These are phyloP conservation scores for Saccharum officinarum DNA, from an alignment of 176 grass and related monocot genomes.

Conservation along the genomic window DNA sequence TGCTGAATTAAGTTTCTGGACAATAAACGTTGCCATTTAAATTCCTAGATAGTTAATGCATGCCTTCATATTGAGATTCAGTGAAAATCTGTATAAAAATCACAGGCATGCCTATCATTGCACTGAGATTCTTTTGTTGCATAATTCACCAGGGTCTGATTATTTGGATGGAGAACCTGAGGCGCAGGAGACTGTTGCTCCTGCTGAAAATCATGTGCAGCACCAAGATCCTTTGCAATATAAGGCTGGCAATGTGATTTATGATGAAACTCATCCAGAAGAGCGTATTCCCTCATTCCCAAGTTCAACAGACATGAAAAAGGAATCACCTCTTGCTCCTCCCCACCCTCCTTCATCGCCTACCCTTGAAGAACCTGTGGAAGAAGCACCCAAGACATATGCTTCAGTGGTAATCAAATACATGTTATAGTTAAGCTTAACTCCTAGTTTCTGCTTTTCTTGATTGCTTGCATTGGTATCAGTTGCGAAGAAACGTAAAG, in stretches of 20 bases:
- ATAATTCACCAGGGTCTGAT: constrained; percentile 48
- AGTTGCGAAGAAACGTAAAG: constrained; percentile 68
- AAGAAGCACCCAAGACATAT: constrained; percentile 60
- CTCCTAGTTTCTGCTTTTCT: constrained; percentile 13
- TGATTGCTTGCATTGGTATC: constrained; percentile 24
- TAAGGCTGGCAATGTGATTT: constrained; percentile 3
- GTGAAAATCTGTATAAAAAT: background rate
- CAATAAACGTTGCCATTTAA: background rate
- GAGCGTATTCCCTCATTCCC: constrained; percentile 26
- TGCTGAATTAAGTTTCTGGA: background rate
- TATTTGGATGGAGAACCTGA: constrained; percentile 49
- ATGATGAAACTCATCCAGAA: constrained; percentile 40
- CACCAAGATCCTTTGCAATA: constrained; percentile 49
- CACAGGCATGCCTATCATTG: background rate
- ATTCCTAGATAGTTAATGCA: constrained; percentile 6
- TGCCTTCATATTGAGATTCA: background rate
- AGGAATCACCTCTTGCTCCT: constrained; percentile 41
- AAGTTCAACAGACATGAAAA: constrained; percentile 31
- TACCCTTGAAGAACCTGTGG: constrained; percentile 31
- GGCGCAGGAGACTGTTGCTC: constrained; percentile 27
- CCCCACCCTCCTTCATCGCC: constrained; percentile 1
- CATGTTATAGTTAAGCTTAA: background rate
- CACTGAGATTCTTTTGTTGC: constrained; percentile 13
- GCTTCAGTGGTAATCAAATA: constrained; percentile 59
- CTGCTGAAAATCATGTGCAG: constrained; percentile 43